Conservation (phyloP, 1,284 basidiomycete genomes). For the Anthracocystis setariae region DNA sequence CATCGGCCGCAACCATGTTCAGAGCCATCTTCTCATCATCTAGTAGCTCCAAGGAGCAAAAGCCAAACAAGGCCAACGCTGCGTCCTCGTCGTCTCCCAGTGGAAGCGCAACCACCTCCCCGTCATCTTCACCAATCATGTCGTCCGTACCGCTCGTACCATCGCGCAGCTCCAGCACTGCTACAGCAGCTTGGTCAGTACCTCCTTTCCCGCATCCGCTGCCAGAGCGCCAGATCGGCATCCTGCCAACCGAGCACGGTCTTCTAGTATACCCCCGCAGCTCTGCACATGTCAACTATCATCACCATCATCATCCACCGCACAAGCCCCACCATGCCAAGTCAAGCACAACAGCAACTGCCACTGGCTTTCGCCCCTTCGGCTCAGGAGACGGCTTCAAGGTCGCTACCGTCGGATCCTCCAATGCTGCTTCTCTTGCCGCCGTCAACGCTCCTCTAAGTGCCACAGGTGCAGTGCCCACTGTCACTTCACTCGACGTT, state of each 20-base stretch:
- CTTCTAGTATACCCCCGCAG: constrained; percentile 45
- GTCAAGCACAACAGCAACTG: constrained; percentile 12
- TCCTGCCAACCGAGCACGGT: constrained; percentile 40
- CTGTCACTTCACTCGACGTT: constrained; percentile 32
- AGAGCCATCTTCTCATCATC: constrained; percentile 38
- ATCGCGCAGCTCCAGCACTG: constrained; percentile 26
- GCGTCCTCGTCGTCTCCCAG: constrained; percentile 11
- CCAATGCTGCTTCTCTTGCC: constrained; percentile 13
- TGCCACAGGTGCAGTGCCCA: constrained; percentile 7
- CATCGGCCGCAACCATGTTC: constrained; percentile 19
- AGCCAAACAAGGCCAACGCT: not conserved
- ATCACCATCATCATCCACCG: constrained; percentile 9
- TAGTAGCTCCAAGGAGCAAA: constrained; percentile 18
- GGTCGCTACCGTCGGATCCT: constrained; percentile 31
- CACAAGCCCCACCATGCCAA: constrained; percentile 15
- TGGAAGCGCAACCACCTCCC: constrained; percentile 7
- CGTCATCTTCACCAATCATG: constrained; percentile 19
- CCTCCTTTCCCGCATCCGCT: constrained; percentile 53
- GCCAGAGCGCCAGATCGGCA: constrained; percentile 42
- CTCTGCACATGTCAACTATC: constrained; percentile 5
- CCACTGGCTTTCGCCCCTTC: constrained; percentile 9
- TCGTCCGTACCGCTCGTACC: constrained; percentile 12
- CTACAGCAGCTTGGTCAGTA: constrained; percentile 39
- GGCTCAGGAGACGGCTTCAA: constrained; percentile 47
- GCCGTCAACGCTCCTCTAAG: constrained; percentile 2